Conservation (phyloP, 805 yeast species). For the Sugiyamaella valdiviana region DNA sequence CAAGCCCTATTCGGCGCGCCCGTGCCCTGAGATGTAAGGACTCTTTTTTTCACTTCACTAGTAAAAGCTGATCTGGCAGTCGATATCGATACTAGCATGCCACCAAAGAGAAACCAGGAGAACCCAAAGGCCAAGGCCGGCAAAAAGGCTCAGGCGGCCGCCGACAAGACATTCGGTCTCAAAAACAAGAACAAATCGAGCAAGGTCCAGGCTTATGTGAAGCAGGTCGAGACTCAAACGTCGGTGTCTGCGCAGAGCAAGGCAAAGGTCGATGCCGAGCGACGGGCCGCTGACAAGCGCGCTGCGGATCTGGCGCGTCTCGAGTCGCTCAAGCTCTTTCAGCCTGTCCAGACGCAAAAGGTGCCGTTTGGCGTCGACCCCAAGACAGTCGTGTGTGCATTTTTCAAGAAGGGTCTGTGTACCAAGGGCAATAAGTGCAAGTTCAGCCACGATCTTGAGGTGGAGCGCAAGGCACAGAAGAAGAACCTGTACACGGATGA, state of each 20-base stretch:
- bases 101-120: slow-evolving; percentile 44
- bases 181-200: slow-evolving; percentile 92
- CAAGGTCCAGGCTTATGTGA: slow-evolving; percentile 70
- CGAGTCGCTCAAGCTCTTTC: slow-evolving; percentile 77
- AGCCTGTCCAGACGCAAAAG: slow-evolving; percentile 63
- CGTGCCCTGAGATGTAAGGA: too few relatives aligned
- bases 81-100: too few relatives aligned
- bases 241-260: slow-evolving; percentile 50
- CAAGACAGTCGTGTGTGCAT: slow-evolving; percentile 83
- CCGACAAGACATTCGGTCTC: slow-evolving; percentile 92
- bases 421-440: slow-evolving; percentile 64
- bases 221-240: slow-evolving; percentile 61
- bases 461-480: slow-evolving; percentile 85
- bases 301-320: slow-evolving; percentile 85
- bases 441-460: slow-evolving; percentile 80
- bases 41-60: too few relatives aligned
- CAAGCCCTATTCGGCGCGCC: too few relatives aligned
- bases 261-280: slow-evolving; percentile 67
- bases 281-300: slow-evolving; percentile 71
- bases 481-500: slow-evolving; percentile 90
- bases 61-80: too few relatives aligned
- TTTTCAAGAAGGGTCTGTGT: slow-evolving; percentile 82
- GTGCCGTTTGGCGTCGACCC: slow-evolving; percentile 98
- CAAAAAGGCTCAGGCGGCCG: slow-evolving; percentile 54
- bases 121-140: slow-evolving; percentile 49